Percentiles rank a stretch among this genome's conserved stretches.
These are phyloP conservation scores for Flaveria bidentis DNA, from an alignment of 129 eudicot species.

Conservation along the genomic window DNA sequence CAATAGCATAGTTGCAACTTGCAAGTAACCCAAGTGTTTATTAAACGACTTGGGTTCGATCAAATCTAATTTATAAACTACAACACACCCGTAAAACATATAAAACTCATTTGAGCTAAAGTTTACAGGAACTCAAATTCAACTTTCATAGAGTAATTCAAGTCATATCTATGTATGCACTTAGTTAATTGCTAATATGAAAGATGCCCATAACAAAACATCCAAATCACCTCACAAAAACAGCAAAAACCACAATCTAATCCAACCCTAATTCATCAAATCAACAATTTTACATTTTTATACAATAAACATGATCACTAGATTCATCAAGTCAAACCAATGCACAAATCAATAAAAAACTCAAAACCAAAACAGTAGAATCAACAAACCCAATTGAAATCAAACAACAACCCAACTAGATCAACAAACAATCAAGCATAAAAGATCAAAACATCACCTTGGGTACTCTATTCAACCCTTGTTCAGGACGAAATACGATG, in stretches of 20 bases:
- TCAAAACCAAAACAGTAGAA: neutral
- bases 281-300: slow-evolving; percentile 1
- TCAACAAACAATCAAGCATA: neutral
- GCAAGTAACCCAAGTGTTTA: neutral
- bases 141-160: neutral
- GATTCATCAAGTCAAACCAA: neutral
- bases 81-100: neutral
- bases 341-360: neutral
- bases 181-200: neutral
- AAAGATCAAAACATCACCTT: slow-evolving; percentile 42
- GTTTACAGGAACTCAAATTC: neutral
- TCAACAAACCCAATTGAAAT: neutral
- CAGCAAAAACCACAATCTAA: neutral
- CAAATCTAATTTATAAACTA: neutral
- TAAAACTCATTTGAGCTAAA: neutral
- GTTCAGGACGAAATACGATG: slow-evolving; percentile 47
- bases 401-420: neutral
- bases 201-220: neutral
- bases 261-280: slow-evolving; percentile 20
- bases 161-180: neutral
- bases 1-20: neutral
- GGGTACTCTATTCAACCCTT: slow-evolving; percentile 32
- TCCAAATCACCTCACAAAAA: neutral
- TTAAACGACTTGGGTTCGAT: neutral
- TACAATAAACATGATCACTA: slow-evolving; percentile 1